Base-by-base conservation (phyloP, 163 green algal genomes). In the Chloromonas sp. region DNA sequence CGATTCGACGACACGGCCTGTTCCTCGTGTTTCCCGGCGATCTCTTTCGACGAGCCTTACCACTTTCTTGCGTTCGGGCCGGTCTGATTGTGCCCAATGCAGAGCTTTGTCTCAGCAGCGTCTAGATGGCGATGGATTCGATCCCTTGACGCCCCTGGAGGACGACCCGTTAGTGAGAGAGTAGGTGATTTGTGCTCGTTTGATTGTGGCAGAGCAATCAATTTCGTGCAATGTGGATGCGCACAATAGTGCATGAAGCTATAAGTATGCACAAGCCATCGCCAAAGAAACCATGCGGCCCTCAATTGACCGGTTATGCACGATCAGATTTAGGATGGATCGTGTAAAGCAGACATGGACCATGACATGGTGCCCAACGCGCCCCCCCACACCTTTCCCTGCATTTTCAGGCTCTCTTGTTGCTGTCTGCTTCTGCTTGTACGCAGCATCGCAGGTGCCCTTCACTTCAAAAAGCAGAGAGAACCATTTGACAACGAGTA, bases 401-500 rank as follows among this genome's bases (percentile, higher is more conserved):
- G 36, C 36, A 36, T 36, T 36, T 36, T 36, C 36, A 36, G 36
- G 36, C 36, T 36, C 36, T 36, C 36, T 36, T 36, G 36, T 36
- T 36, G 36, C 36, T 36, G 36, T 36, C 36, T 76, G 66, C 66
- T 76, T 76, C 66, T 76, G 5, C 8, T 11, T 76, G 66, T 79
- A 14, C 71, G 5, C 74, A 89, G 86, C 76, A 66, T 89, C 14
- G 83, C 86, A 5, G 81, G 84, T 14, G 77, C 58, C 14, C 78
- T 89, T 0, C 62, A 78, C 14, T 60, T 87, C 11, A 81, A 83
- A 3, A 83, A 83, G 3, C 76, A 81, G 66, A 81, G 87, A 58
- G 84, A 81, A 8, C 87, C 87, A 2, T 84, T 84, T 84, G 81
- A 84, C 70, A 88, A 90, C 61, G 82, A 92, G 74, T 93, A 94